A percentile compares a stretch with the other conserved stretches of the same genome.
phyloP scores from a whole-genome alignment of 2,329 filamentous ascomycete species.

The Fusarium napiforme region DNA sequence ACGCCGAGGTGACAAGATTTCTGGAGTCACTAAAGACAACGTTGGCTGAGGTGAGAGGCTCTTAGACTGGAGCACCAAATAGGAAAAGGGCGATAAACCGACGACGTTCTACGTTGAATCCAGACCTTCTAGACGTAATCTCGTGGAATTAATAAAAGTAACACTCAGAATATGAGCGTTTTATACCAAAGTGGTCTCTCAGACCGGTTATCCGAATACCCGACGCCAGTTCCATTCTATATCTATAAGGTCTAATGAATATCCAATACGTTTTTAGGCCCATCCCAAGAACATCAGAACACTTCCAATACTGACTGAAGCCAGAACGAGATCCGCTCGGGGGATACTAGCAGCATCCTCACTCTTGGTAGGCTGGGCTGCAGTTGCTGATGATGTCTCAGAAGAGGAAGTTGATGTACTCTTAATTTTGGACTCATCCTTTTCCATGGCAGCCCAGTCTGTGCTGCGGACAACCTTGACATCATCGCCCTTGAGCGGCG shows the following conservation, averaged over 20 bases:
- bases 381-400: slow-evolving; percentile 14
- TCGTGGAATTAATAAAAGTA: slow-evolving; percentile 43
- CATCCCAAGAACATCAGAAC: slow-evolving; percentile 35
- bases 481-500: slow-evolving; percentile 60
- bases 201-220: slow-evolving; percentile 17
- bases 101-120: slow-evolving; percentile 39
- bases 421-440: slow-evolving; percentile 25
- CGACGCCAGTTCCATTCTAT: slow-evolving; percentile 32
- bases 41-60: slow-evolving; percentile 57
- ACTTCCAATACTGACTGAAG: slow-evolving; percentile 38
- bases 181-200: slow-evolving; percentile 24
- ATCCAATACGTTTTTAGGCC: slow-evolving; percentile 20
- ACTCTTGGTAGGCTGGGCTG: slow-evolving; percentile 29
- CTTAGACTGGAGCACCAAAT: slow-evolving; percentile 14
- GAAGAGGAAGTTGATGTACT: slow-evolving; percentile 19
- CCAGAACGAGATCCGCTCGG: slow-evolving; percentile 27
- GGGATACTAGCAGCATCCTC: slow-evolving; percentile 33
- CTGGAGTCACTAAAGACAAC: slow-evolving; percentile 71
- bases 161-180: slow-evolving; percentile 28
- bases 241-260: slow-evolving; percentile 32
- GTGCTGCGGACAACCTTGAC: slow-evolving; percentile 57
- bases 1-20: slow-evolving; percentile 84
- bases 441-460: slow-evolving; percentile 34
- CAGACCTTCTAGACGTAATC: slow-evolving; percentile 40
- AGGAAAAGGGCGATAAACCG: slow-evolving; percentile 11